Base-by-base conservation (phyloP, 345 rosid species). In the Hirschfeldia incana region DNA sequence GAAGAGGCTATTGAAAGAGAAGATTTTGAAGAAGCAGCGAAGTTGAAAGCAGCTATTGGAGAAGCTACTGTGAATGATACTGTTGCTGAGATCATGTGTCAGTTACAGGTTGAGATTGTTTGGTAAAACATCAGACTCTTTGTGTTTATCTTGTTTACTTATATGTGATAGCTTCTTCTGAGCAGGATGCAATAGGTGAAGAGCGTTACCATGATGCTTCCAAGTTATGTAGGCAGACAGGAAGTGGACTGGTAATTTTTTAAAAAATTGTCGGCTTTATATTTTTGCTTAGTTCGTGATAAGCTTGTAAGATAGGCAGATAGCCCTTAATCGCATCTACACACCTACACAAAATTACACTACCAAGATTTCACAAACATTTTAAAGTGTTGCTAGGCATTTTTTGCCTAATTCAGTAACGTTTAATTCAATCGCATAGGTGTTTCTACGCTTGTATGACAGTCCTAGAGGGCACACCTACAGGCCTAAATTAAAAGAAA, bases 131-230 rank as follows among this genome's bases (percentile, higher is more conserved):
- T 75, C 33, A 58, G 6, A 58, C 66, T 60, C 32, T 65, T 39
- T 78, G 9, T 69, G 44, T 46, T 8, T 26, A 15, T 69, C 13
- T 65, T 70, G 5, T 65, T 15, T 15, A 49, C 69, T 80, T 42
- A 57, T 65, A 3, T 33, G 4, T 70, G 33, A 26, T 65, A 26
- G 11, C 69, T 62, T 69, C 6, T 72, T 69, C 6, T 72, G 51
- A 76, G 82, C 89, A 94, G 98, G 83, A 69, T 57, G 97, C 97
- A 17, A 81, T 92, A 72, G 84, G 78, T 30, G 92, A 94, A 76
- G 98, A 95, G 83, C 90, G 94, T 29, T 95, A 92, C 79, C 90
- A 82, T 75, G 98, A 92, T 85, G 98, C 98, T 81, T 92, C 93
- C 9, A 84, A 83, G 74, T 76, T 94, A 80, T 87, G 91, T 75